Evolutionary conservation across 108 stramenopile species (phyloP), one percentile per base, ranked within the genome.

Genomic region (Discostella pseudostelligera): DNA sequence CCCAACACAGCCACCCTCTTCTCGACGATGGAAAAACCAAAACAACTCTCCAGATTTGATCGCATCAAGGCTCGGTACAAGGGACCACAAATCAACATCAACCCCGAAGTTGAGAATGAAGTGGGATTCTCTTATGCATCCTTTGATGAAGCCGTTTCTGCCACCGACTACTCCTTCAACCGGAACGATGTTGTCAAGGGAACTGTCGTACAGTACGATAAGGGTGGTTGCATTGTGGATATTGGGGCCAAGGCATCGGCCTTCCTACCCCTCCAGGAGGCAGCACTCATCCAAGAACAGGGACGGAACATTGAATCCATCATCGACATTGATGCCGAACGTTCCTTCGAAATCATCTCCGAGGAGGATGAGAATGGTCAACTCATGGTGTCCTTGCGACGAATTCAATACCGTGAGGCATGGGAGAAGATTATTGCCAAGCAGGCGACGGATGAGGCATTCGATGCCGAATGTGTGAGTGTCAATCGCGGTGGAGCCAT

Each of bases 401-500:
- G 93, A 39, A 95, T 97, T 58, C 85, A 97, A 75, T 96, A 90
- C 87, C 86, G 87, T 43, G 62, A 83, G 59, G 96, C 96, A 3
- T 98, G 96, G 96, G 93, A 95, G 19, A 79, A 72, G 28, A 84
- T 98, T 45, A 11, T 80, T 25, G 78, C 80, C 32, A 63, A 83
- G 76, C 85, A 88, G 62, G 76, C 69, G 9, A 70, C 82, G 2
- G 96, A 98, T 61, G 86, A 84, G 17, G 83, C 84, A 36, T 83
- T 98, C 64, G 91, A 98, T 54, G 96, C 94, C 39, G 80, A 90
- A 61, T 87, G 97, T 29, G 65, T 96, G 16, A 83, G 81, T 20
- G 93, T 96, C 62, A 96, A 96, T 78, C 94, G 95, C 50, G 97
- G 97, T 57, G 97, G 97, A 14, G 96, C 95, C 60, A 94, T 97